phyloP scores from a whole-genome alignment of 805 yeast genomes.

The Torulaspora gathmanii region DNA sequence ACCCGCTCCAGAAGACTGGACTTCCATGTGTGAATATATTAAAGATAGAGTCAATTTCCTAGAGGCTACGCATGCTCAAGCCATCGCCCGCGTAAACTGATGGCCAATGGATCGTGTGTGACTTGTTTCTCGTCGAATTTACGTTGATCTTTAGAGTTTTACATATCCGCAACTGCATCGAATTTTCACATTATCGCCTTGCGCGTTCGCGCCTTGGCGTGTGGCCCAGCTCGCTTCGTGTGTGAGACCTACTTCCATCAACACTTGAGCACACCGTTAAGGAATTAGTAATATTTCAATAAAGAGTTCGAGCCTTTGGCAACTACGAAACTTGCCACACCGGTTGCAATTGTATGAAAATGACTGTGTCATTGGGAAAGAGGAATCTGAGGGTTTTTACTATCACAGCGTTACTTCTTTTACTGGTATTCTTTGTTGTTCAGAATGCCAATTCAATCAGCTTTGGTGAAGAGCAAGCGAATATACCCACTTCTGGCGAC shows the following conservation, averaged over 20 bases:
- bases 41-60: constrained; percentile 21
- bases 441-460: constrained; percentile 23
- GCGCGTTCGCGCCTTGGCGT: not conserved
- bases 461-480: constrained; percentile 4
- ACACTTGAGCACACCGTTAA: too few species aligned
- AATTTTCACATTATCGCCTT: not conserved
- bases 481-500: not conserved
- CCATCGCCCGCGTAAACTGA: constrained; percentile 7
- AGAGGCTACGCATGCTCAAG: constrained; percentile 23
- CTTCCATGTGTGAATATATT: constrained; percentile 28
- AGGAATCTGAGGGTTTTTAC: constrained; percentile 29
- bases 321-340: not conserved
- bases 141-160: not conserved
- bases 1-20: constrained; percentile 12
- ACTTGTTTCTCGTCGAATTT: too few species aligned
- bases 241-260: too few species aligned
- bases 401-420: constrained; percentile 24
- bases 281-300: too few species aligned
- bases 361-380: constrained; percentile 19
- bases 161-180: not conserved
- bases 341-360: not conserved
- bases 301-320: too few species aligned
- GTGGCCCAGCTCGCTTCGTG: too few species aligned
- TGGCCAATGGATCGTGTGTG: not conserved
- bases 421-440: constrained; percentile 28